These are phyloP conservation scores for Cavenderia fasciculata DNA, from an alignment of 78 protist species.

Conservation along the genomic window DNA sequence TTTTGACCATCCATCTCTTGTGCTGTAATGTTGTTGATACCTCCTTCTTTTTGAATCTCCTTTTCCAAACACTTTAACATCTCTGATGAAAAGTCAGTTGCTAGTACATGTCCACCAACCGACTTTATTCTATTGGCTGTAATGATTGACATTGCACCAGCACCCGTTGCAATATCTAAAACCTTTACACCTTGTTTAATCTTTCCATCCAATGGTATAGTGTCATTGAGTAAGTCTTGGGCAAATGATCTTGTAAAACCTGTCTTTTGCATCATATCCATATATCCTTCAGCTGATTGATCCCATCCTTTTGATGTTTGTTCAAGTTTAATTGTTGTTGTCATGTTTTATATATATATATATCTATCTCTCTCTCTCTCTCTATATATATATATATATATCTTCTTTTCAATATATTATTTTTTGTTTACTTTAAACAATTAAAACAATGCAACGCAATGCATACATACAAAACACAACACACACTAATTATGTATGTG, in stretches of 20 bases:
- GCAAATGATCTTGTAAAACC: not conserved
- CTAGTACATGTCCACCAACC: not conserved
- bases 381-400: no score
- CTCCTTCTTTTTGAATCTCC: not conserved
- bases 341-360: not conserved
- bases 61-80: slow-evolving; percentile 10
- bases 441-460: no score
- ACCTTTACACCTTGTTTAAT: not conserved
- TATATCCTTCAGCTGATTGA: not conserved
- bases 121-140: not conserved
- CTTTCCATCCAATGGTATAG: not conserved
- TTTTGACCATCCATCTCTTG: slow-evolving; percentile 24
- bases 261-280: not conserved
- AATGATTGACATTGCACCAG: slow-evolving; percentile 21
- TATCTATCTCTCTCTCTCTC: no score
- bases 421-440: no score
- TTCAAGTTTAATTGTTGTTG: not conserved
- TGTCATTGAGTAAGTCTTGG: not conserved
- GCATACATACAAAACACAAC: no score
- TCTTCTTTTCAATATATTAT: no score
- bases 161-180: slow-evolving; percentile 41
- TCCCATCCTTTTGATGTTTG: slow-evolving; percentile 21
- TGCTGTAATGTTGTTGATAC: not conserved
- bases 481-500: no score
- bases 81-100: slow-evolving; percentile 35